Evolutionary conservation across 352 stramenopile species (phyloP), one percentile per base, ranked within the genome.

Genomic region (Phytopythium sindhum): DNA sequence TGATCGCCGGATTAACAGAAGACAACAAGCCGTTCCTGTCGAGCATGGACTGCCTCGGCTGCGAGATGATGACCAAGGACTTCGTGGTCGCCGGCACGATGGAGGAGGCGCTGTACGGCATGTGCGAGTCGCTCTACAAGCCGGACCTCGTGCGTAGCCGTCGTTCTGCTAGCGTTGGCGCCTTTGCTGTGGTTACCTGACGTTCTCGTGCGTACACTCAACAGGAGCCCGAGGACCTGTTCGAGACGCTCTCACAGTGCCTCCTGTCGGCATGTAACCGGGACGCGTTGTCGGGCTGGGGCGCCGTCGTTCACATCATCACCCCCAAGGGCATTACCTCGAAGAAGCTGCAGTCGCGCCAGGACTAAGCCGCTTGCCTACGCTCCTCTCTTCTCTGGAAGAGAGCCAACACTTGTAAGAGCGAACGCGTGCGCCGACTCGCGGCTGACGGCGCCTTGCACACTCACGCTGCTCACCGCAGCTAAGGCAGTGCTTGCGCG

Each of bases 291-390:
- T 98, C 93, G 52, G 98, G 98, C 53, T 99, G 97, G 98, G 98
- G 98, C 42, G 97, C 84, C 39, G 87, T 99, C 28, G 98, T 99
- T 41, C 96, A 99, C 87, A 99, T 99, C 72, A 98, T 99, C 67
- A 94, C 86, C 68, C 72, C 80, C 39, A 89, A 94, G 68, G 86
- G 86, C 50, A 87, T 94, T 64, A 90, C 74, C 26, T 90, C 86
- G 37, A 91, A 91, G 71, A 90, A 91, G 72, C 67, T 94, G 63
- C 84, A 86, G 64, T 89, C 81, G 61, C 86, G 86, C 64, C 83
- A 91, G 70, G 86, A 94, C 73, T 94, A 92, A 35, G 66, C 56
- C 33, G 55, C 28, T 26, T 52, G 37, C 24, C 21, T 0, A 37
- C 45, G 28, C 7, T 17, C 50, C 21, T 35, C 14, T 26, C 21